Conservation (phyloP, 2,329 filamentous ascomycete genomes). For the Mycosphaerelloides madeirae region DNA sequence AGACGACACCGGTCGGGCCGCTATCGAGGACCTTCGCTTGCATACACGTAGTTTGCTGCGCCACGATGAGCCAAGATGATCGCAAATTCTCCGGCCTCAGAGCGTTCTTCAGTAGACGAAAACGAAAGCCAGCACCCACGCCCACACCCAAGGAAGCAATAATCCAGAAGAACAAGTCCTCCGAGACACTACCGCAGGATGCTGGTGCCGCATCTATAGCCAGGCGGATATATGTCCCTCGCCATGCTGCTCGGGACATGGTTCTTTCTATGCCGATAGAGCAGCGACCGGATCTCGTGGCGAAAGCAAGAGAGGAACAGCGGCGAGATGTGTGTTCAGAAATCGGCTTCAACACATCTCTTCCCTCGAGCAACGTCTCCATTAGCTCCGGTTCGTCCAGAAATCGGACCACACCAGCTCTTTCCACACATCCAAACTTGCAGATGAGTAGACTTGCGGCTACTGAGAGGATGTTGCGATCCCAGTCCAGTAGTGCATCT, state of each 20-base stretch:
- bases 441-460: background rate
- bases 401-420: background rate
- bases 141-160: background rate
- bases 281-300: slow-evolving; percentile 9
- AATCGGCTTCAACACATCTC: slow-evolving; percentile 10
- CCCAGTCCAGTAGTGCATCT: no score
- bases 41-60: no score
- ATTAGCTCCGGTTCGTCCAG: background rate
- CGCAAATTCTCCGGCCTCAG: background rate
- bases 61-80: background rate
- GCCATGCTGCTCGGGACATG: slow-evolving; percentile 15
- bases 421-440: slow-evolving; percentile 1
- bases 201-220: background rate
- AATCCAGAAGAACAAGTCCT: background rate
- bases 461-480: background rate
- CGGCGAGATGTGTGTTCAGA: slow-evolving; percentile 5
- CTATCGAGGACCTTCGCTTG: no score
- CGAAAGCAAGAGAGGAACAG: slow-evolving; percentile 1
- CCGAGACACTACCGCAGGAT: background rate
- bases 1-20: no score
- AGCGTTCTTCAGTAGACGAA: background rate
- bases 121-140: background rate
- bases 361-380: background rate
- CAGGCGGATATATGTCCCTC: slow-evolving; percentile 10
- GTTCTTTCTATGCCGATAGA: slow-evolving; percentile 9